Base-by-base conservation (phyloP, 805 yeast species). In the Dipodascopsis tothii region DNA sequence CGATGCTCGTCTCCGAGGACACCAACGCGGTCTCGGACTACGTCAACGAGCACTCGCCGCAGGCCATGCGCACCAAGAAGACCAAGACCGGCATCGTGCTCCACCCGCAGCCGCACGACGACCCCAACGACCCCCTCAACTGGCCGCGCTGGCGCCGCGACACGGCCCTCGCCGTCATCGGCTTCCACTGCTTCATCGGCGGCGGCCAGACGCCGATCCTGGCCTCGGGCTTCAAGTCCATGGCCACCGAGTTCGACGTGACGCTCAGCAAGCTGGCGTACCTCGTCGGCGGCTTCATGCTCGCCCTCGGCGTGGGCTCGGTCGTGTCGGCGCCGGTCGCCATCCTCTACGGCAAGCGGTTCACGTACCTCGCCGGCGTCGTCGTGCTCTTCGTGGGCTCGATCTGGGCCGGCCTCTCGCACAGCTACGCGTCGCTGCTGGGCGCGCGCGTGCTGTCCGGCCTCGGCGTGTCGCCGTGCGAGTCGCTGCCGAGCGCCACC, bases 91-190 rank as follows among this genome's bases (percentile, higher is more conserved):
- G 82, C 1, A 60, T 78, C 19, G 68, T 78, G 27, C 60, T 78
- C 28, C 61, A 67, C 43, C 84, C 84, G 0, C 84, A 78, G 57
- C 84, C 84, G 3, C 75, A 73, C 32, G 74, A 77, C 51, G 65
- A 72, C 49, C 79, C 80, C 3, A 77, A 78, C 53, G 84, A 78
- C 50, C 84, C 84, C 2, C 63, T 78, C 33, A 78, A 78, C 54
- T 77, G 83, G 84, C 80, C 82, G 1, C 54, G 68, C 5, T 74
- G 79, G 76, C 65, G 74, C 33, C 64, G 80, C 22, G 82, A 77
- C 48, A 46, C 74, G 37, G 74, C 80, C 5, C 60, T 77, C 33
- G 51, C 68, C 7, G 71, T 71, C 16, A 68, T 77, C 27, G 81
- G 81, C 3, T 69, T 74, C 52, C 80, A 73, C 48, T 73, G 77